Base-by-base conservation (phyloP, 2,329 filamentous ascomycete species). In the Ceratocystis cacaofunesta region DNA sequence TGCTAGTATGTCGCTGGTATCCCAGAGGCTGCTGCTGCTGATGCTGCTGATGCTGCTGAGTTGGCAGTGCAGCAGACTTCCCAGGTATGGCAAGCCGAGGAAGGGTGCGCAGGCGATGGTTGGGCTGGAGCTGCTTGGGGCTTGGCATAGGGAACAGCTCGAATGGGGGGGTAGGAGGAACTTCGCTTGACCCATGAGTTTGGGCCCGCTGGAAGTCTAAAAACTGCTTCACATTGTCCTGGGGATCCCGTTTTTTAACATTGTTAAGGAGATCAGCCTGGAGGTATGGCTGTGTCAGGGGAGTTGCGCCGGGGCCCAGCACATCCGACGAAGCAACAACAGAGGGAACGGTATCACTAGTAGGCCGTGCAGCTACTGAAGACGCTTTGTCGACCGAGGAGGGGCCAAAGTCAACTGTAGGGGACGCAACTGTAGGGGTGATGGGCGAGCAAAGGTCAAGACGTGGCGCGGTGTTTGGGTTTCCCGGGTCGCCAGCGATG, bases 201-300 rank as follows among this genome's bases (percentile, higher is more conserved):
- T 82, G 80, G 72, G 73, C 69, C 46, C 88, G 86, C 73, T 97
- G 92, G 73, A 96, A 92, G 72, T 84, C 84, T 64, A 97, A 82
- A 75, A 96, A 97, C 69, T 95, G 90, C 72, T 89, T 86, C 44
- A 97, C 90, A 70, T 92, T 95, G 76, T 96, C 92, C 74, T 95
- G 92, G 5, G 92, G 89, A 72, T 96, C 91, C 64, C 88, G 82
- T 19, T 80, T 78, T 72, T 88, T 81, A 41, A 96, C 73, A 68
- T 80, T 84, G 66, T 85, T 84, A 17, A 96, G 84, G 52, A 80
- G 82, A 61, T 87, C 84, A 73, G 91, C 86, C 70, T 91, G 86
- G 46, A 96, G 82, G 19, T 36, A 62, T 68, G 85, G 83, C 67
- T 83, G 81, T 67, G 92, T 80, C 28, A 85, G 79, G 25, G 87